Evolutionary conservation across 108 stramenopile species (phyloP).

Genomic region (Skeletonema menzelii): DNA sequence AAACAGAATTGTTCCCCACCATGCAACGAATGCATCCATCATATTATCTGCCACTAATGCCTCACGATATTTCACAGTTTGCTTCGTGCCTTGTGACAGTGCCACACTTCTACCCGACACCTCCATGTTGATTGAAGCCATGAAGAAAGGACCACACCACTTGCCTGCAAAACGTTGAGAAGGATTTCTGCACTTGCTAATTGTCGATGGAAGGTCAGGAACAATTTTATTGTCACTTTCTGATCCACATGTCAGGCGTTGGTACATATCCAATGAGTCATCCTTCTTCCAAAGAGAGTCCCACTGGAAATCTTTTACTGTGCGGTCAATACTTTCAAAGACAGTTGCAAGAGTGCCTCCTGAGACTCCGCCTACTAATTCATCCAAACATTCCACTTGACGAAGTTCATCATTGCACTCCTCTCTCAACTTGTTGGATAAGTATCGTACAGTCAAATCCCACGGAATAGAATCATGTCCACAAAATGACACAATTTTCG

Average conservation of each 20-base stretch:
- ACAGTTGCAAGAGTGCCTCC: conserved; percentile 65
- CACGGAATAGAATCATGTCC: conserved; percentile 92
- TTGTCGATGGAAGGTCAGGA: conserved; percentile 14
- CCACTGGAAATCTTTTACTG: conserved; percentile 11
- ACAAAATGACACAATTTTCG: conserved; percentile 73
- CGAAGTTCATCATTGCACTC: conserved; percentile 42
- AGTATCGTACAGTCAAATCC: conserved; percentile 66
- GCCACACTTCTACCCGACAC: conserved; percentile 68
- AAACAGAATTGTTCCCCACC: conserved; percentile 36
- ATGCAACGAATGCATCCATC: conserved; percentile 47
- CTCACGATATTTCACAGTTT: conserved; percentile 63
- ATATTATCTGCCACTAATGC: conserved; percentile 26
- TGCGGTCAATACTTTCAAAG: conserved; percentile 17
- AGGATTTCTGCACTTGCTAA: conserved; percentile 18
- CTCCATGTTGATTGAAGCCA: conserved; percentile 70
- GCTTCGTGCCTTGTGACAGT: conserved; percentile 28
- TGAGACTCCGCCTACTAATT: conserved; percentile 46
- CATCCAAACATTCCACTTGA: conserved; percentile 54
- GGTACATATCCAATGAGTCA: conserved; percentile 39
- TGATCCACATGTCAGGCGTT: conserved; percentile 34
- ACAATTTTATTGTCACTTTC: conserved; percentile 30
- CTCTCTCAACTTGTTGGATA: conserved; percentile 44
- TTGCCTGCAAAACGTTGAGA: conserved; percentile 5
- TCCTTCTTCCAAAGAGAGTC: conserved; percentile 1
- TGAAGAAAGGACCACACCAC: conserved; percentile 67